phyloP scores from a whole-genome alignment of 352 stramenopile genomes.

The Globisporangium megalacanthum region DNA sequence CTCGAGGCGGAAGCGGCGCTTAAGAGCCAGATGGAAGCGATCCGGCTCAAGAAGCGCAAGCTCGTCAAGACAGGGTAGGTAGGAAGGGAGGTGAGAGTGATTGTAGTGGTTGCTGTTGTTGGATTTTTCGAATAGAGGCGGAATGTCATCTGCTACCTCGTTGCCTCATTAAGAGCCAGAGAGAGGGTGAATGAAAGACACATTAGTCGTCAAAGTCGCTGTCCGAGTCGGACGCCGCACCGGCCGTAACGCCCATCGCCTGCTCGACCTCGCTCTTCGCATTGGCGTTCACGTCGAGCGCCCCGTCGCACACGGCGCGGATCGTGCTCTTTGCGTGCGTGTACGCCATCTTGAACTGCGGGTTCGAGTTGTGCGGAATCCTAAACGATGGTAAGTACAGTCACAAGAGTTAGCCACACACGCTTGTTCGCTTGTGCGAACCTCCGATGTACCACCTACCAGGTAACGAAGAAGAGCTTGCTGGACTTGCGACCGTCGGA shows the following conservation, averaged over 20 bases:
- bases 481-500: conserved; percentile 78
- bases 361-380: conserved; percentile 77
- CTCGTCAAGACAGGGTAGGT: conserved; percentile 11
- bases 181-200: not conserved
- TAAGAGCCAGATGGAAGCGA: conserved; percentile 76
- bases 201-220: conserved; percentile 78
- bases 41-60: conserved; percentile 72
- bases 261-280: conserved; percentile 68
- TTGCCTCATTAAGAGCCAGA: not conserved
- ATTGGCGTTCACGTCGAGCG: conserved; percentile 73
- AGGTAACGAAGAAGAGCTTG: conserved; percentile 87
- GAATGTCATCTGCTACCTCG: not conserved
- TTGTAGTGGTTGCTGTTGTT: not conserved
- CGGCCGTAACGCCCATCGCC: conserved; percentile 52
- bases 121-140: conserved; percentile 5
- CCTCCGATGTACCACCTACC: conserved; percentile 21
- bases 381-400: conserved; percentile 12
- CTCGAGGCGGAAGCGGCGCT: conserved; percentile 59
- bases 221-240: conserved; percentile 71
- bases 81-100: not conserved
- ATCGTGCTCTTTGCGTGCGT: conserved; percentile 84
- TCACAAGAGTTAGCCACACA: not conserved
- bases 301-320: conserved; percentile 69
- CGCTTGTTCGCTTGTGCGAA: not conserved
- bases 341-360: conserved; percentile 86